A percentile compares a stretch with the other conserved stretches of the same genome.
phyloP scores from a whole-genome alignment of 2,329 filamentous ascomycete genomes.

The Curvularia sp. region DNA sequence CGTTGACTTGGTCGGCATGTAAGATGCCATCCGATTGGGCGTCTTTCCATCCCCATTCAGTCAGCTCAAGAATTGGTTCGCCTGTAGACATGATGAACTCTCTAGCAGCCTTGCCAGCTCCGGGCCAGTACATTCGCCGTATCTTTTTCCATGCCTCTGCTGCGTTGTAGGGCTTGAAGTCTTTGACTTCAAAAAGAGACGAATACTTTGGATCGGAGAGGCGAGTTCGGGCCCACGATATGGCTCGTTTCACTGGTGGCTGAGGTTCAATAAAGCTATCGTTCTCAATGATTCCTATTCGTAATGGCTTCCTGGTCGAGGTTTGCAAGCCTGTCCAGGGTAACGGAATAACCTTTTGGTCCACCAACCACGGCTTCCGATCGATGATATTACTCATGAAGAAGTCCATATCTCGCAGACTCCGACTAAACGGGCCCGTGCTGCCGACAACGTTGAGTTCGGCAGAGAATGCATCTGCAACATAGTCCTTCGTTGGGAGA shows the following conservation, averaged over 20 bases:
- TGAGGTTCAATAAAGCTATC: slow-evolving; percentile 51
- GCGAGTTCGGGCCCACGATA: slow-evolving; percentile 44
- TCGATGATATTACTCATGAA: slow-evolving; percentile 23
- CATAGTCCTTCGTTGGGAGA: slow-evolving; percentile 22
- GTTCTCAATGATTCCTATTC: slow-evolving; percentile 54
- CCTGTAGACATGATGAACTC: slow-evolving; percentile 47
- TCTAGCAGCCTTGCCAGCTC: slow-evolving; percentile 48
- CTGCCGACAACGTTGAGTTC: slow-evolving; percentile 27
- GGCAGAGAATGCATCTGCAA: slow-evolving; percentile 16
- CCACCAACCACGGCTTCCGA: slow-evolving; percentile 24
- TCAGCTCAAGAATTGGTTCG: slow-evolving; percentile 57
- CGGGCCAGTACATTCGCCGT: slow-evolving; percentile 57
- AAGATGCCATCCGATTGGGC: slow-evolving; percentile 19
- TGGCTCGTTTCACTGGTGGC: slow-evolving; percentile 48
- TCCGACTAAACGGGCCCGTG: slow-evolving; percentile 27
- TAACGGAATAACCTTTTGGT: slow-evolving; percentile 27
- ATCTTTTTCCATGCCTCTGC: slow-evolving; percentile 45
- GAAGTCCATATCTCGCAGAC: slow-evolving; percentile 25
- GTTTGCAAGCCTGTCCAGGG: slow-evolving; percentile 31
- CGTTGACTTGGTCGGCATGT: slow-evolving; percentile 19
- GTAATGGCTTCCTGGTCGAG: slow-evolving; percentile 33
- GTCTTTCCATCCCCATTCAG: slow-evolving; percentile 33
- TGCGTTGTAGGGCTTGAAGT: slow-evolving; percentile 45
- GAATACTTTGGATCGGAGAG: slow-evolving; percentile 16
- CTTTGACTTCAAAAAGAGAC: slow-evolving; percentile 42